These are phyloP conservation scores for Lachnellula occidentalis DNA, from an alignment of 2,329 filamentous ascomycete genomes.

Conservation along the genomic window DNA sequence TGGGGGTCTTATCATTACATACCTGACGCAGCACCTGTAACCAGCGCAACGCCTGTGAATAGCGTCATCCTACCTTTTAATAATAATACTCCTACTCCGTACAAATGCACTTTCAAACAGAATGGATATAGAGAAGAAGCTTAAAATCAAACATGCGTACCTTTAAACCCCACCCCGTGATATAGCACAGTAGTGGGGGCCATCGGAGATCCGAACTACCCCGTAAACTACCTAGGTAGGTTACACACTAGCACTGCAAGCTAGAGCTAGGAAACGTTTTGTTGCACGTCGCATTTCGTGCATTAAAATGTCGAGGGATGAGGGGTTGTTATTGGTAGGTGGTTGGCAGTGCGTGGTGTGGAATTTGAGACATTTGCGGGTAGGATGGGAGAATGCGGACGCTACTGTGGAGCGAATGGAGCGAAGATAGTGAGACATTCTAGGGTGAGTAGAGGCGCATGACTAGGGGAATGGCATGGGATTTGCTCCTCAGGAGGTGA, in stretches of 20 bases:
- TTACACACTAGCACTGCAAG: too few relatives aligned
- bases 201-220: not conserved
- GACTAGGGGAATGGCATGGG: too few relatives aligned
- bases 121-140: too few relatives aligned
- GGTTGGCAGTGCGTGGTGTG: not conserved
- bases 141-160: too few relatives aligned
- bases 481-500: too few relatives aligned
- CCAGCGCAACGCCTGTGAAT: constrained; percentile 23
- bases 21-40: constrained; percentile 26
- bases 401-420: too few relatives aligned
- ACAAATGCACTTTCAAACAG: not conserved
- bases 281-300: not conserved
- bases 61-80: constrained; percentile 5
- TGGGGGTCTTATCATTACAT: not conserved
- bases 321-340: not conserved
- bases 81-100: not conserved
- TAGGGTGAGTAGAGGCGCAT: not conserved
- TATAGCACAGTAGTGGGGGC: too few relatives aligned
- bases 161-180: too few relatives aligned
- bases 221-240: not conserved
- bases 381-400: not conserved
- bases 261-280: not conserved
- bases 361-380: not conserved
- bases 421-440: not conserved
- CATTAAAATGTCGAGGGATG: not conserved